phyloP scores from a whole-genome alignment of 768 basidiomycete species.

The Pilatotrama ljubarskyi region DNA sequence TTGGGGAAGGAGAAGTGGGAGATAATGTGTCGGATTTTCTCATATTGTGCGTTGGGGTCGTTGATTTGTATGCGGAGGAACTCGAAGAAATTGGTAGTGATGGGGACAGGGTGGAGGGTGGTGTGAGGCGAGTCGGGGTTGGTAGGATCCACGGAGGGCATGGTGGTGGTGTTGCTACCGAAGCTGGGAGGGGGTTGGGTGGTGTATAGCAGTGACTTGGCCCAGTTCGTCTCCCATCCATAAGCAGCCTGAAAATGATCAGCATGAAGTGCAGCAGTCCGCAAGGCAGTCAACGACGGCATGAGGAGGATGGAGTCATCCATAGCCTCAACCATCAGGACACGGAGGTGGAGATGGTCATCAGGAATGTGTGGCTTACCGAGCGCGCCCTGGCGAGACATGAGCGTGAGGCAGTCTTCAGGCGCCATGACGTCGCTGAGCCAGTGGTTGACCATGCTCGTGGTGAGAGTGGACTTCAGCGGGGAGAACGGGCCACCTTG shows the following conservation, averaged over 20 bases:
- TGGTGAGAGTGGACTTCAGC: constrained; percentile 32
- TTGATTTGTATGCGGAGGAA: background rate
- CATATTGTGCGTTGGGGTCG: background rate
- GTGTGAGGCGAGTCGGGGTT: background rate
- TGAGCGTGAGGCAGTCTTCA: too few relatives aligned
- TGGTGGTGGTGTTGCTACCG: background rate
- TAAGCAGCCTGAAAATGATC: background rate
- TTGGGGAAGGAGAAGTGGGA: background rate
- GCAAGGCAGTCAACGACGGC: background rate
- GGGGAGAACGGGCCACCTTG: constrained; percentile 33
- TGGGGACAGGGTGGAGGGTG: background rate
- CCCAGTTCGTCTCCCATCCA: background rate
- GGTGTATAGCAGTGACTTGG: background rate
- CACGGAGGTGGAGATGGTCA: too few relatives aligned
- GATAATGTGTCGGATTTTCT: background rate
- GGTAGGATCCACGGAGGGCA: background rate
- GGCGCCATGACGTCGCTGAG: constrained; percentile 15
- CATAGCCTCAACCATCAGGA: too few relatives aligned
- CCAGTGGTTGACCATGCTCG: constrained; percentile 26
- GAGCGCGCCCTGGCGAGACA: too few relatives aligned
- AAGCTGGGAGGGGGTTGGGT: background rate
- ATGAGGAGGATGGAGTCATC: too few relatives aligned
- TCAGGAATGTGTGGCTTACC: too few relatives aligned
- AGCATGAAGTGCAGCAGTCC: background rate
- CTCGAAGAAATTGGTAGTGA: too few relatives aligned